Base-by-base conservation (phyloP, 176 grass and related monocot genomes). In the Oryza officinalis region DNA sequence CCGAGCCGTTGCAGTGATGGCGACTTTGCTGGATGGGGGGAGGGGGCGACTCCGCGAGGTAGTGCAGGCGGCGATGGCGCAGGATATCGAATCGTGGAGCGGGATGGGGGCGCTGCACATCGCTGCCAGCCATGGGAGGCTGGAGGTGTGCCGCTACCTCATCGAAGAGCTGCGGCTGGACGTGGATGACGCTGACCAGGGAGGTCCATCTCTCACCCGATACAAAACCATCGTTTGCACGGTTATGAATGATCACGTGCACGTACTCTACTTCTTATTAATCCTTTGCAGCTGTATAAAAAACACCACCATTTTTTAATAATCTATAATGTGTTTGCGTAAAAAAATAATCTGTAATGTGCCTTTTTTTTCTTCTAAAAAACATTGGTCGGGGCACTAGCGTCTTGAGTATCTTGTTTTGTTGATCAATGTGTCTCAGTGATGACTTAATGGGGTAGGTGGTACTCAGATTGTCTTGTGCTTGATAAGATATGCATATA, bases 111-210 rank as follows among this genome's bases (percentile, higher is more conserved):
- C 50, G 49, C 75, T 78, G 75, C 83, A 85, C 66, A 26, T 85
- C 11, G 83, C 83, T 50, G 83, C 83, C 8, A 37, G 20, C 26
- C 32, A 20, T 18, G 75, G 75, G 50, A 78, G 23, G 27, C 8
- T 70, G 27, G 37, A 47, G 26, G 78, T 85, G 67, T 85, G 83
- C 75, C 13, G 49, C 83, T 63, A 85, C 83, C 75, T 85, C 33
- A 66, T 85, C 3, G 83, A 85, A 27, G 52, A 40, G 8, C 27
- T 78, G 37, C 38, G 52, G 12, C 0, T 85, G 27, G 75, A 85
- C 4, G 66, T 85, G 40, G 69, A 83, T 57, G 38, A 38, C 57
- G 3, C 32, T 37, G 57, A 83, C 18, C 7, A 46, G 52, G 12
- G 6, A 83, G 80, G 80, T 83, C 10, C 22, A 4, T 30, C 12